Evolutionary conservation across 805 yeast species (phyloP).

Genomic region (Kuraishia piskuri): DNA sequence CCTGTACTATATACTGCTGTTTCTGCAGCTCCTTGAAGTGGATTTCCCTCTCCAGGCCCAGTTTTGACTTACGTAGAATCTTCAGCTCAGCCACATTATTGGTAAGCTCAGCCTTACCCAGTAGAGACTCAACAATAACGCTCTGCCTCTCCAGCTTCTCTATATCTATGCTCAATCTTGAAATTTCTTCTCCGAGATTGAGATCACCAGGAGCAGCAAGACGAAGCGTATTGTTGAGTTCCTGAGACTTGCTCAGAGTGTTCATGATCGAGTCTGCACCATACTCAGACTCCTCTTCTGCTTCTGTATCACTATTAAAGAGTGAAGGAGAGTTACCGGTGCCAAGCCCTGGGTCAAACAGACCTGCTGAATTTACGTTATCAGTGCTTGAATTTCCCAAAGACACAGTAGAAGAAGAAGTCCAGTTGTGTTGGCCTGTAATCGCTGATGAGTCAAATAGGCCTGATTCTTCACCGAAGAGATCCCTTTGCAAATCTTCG

Average conservation of each 20-base stretch:
- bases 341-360: background rate
- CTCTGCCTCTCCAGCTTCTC: slow-evolving; percentile 53
- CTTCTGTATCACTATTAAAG: background rate
- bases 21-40: slow-evolving; percentile 62
- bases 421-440: background rate
- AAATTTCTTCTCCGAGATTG: slow-evolving; percentile 59
- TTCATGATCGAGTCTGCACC: background rate
- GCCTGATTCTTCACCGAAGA: slow-evolving; percentile 19
- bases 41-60: slow-evolving; percentile 65
- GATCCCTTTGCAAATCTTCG: slow-evolving; percentile 21
- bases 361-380: background rate
- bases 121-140: slow-evolving; percentile 54
- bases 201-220: slow-evolving; percentile 65
- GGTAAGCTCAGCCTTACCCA: slow-evolving; percentile 78
- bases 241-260: slow-evolving; percentile 14
- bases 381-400: background rate
- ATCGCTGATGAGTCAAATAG: background rate
- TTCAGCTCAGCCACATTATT: slow-evolving; percentile 64
- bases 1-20: slow-evolving; percentile 79
- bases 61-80: slow-evolving; percentile 57
- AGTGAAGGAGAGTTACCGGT: background rate
- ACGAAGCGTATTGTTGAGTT: slow-evolving; percentile 25
- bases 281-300: background rate
- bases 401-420: background rate
- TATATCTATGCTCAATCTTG: slow-evolving; percentile 47